These are phyloP conservation scores for Murraya koenigii DNA, from an alignment of 345 rosid genomes.

Conservation along the genomic window DNA sequence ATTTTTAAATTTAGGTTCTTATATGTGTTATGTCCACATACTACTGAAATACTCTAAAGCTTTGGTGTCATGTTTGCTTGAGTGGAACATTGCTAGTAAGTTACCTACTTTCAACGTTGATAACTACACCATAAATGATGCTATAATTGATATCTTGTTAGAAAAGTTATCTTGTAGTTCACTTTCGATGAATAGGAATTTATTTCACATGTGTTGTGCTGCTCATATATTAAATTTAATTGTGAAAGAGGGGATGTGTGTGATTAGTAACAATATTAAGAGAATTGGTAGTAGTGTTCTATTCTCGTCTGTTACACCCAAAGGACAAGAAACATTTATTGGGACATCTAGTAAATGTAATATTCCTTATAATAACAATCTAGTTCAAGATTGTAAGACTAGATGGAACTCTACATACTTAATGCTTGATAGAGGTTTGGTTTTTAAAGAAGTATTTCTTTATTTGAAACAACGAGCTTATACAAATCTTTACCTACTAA, in stretches of 20 bases:
- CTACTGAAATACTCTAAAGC: neutral
- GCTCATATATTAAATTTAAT: neutral
- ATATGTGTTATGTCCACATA: neutral
- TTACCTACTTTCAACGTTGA: neutral
- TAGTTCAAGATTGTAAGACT: neutral
- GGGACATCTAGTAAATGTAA: neutral
- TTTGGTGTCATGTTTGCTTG: neutral
- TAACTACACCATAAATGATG: conserved; percentile 1
- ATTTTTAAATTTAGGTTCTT: neutral
- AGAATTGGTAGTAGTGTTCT: neutral
- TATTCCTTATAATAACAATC: neutral
- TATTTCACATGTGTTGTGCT: neutral
- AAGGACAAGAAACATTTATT: neutral
- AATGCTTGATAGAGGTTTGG: neutral
- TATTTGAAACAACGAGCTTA: neutral
- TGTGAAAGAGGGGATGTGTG: neutral
- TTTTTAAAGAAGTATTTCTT: neutral
- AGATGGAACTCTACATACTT: conserved; percentile 1
- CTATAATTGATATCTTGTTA: neutral
- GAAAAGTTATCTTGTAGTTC: neutral
- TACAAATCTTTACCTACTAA: neutral
- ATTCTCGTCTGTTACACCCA: neutral
- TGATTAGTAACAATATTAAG: neutral
- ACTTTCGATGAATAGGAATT: neutral
- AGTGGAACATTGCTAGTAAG: neutral